A percentile compares a stretch with the other conserved stretches of the same genome.
Evolutionary conservation across 495 filamentous ascomycete genomes (phyloP).

Genomic region (Pyrenopolyporus hunteri): DNA sequence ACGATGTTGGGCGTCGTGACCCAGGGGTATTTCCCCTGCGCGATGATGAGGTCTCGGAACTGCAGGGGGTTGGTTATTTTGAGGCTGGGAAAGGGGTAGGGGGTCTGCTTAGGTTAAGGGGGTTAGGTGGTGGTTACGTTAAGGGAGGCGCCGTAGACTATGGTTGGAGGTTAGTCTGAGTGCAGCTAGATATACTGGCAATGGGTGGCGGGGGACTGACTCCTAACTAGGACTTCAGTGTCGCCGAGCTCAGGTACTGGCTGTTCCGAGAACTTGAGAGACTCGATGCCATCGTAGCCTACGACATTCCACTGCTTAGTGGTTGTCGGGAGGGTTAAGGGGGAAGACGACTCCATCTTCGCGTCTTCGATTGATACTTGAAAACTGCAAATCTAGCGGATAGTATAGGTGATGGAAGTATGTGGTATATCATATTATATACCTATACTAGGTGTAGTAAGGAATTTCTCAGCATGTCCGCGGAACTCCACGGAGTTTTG

Average conservation of each 20-base stretch:
- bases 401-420: no score
- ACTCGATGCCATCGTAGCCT: conserved; percentile 14
- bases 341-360: neutral
- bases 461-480: neutral
- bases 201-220: neutral
- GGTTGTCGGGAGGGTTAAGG: conserved; percentile 27
- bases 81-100: neutral
- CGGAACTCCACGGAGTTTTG: neutral
- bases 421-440: neutral
- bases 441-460: no score
- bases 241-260: conserved; percentile 34
- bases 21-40: conserved; percentile 46
- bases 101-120: no score
- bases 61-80: neutral
- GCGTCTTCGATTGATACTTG: no score
- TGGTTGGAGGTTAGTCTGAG: neutral
- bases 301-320: conserved; percentile 38
- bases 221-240: conserved; percentile 38
- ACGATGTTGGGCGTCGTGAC: conserved; percentile 56
- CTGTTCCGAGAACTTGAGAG: conserved; percentile 30
- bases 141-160: conserved; percentile 19
- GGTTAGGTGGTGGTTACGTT: no score
- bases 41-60: conserved; percentile 42
- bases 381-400: no score
- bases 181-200: neutral